A percentile compares a stretch with the other conserved stretches of the same genome.
Conservation (phyloP, 257 asterid genomes). For the Solanum pinnatisectum region DNA sequence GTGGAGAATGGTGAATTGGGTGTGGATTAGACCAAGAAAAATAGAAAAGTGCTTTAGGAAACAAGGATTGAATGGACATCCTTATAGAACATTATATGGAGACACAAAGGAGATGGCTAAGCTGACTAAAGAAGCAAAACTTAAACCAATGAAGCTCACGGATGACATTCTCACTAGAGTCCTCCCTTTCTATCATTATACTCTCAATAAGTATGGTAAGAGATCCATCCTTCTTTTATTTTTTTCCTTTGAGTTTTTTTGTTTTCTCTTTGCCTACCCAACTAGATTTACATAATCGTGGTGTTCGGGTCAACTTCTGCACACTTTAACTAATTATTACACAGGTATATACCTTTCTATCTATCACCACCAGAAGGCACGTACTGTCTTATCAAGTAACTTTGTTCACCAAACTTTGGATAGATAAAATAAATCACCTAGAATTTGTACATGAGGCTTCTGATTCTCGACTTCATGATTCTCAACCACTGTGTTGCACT, state of each 20-base stretch:
- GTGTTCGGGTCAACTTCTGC: neutral
- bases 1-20: constrained; percentile 37
- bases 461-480: neutral
- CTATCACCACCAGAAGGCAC: rapidly evolving
- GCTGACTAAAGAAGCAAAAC: constrained; percentile 26
- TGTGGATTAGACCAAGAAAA: constrained; percentile 35
- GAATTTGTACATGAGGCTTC: neutral
- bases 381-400: neutral
- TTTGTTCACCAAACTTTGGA: neutral
- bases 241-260: neutral
- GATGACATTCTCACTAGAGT: constrained; percentile 34
- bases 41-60: constrained; percentile 27
- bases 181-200: constrained; percentile 29
- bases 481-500: neutral
- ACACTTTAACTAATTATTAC: neutral
- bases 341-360: neutral
- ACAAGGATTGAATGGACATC: constrained; percentile 45
- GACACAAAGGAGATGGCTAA: constrained; percentile 42
- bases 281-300: neutral
- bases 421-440: neutral
- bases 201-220: constrained; percentile 33
- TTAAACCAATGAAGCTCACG: constrained; percentile 26
- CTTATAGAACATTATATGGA: constrained; percentile 32
- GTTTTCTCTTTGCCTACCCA: neutral
- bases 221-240: neutral